Base-by-base conservation (phyloP, 768 basidiomycete species). In the Kwoniella shandongensis region DNA sequence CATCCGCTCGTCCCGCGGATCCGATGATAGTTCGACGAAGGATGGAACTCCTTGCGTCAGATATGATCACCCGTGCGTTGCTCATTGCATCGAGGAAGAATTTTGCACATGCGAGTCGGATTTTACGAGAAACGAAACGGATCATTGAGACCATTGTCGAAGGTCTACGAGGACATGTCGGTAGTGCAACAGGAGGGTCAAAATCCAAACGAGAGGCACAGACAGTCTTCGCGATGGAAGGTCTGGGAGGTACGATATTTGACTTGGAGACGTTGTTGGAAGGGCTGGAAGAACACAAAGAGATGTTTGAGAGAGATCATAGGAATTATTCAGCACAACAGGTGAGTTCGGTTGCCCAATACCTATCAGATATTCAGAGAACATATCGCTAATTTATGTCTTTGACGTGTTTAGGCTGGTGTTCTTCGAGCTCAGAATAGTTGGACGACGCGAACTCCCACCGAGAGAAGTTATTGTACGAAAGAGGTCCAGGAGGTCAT, bases 321-420 rank as follows among this genome's bases (percentile, higher is more conserved):
- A 82, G 93, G 54, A 96, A 96, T 77, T 92, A 91, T 76, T 92
- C 91, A 52, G 93, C 96, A 54, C 96, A 99, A 75, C 96, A 96
- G 85, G 91, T 91, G 62, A 61, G 65, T 51, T 30, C 27, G 7
- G 4, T n/a, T 5, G 44, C 39, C 36, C 12, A 2, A 30, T 30
- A 2, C 29, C 13, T 35, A 39, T 11, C 1, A 13, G 22, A 7
- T 46, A 27, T 23, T 23, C 22, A 17, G 15, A 15, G 5, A 27
- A 25, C 32, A 18, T 20, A 10, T 30, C 36, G 22, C 5, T 18
- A 48, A 46, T 17, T 12, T 15, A 27, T 17, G 17, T 17, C 27
- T 36, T 4, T 36, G 13, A 5, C 54, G 53, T 77, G 10, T 26
- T 7, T 44, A 94, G 89, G 94, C 94, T 17, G 93, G 96, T 86